These are phyloP conservation scores for Dissoconium aciculare DNA, from an alignment of 2,329 filamentous ascomycete genomes.

Conservation along the genomic window DNA sequence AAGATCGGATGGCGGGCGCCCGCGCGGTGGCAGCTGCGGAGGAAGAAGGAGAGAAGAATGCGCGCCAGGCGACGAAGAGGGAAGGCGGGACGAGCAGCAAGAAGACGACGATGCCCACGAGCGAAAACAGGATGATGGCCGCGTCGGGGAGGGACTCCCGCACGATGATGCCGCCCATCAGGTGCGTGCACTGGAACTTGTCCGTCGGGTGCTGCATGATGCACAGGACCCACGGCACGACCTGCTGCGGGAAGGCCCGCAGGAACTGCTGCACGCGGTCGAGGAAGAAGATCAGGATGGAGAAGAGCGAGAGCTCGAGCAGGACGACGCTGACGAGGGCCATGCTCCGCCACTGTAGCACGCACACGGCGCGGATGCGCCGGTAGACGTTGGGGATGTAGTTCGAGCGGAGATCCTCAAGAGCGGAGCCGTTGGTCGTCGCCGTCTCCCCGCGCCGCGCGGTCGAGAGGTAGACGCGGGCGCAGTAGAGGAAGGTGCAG, in stretches of 20 bases:
- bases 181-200: not conserved
- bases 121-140: not conserved
- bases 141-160: not conserved
- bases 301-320: not conserved
- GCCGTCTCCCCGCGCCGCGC: constrained; percentile 12
- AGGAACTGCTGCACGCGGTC: not conserved
- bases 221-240: not conserved
- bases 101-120: constrained; percentile 1
- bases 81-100: not conserved
- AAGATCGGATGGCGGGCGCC: too few species aligned
- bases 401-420: constrained; percentile 1
- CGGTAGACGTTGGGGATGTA: not conserved
- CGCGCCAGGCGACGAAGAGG: not conserved
- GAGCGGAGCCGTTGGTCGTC: not conserved
- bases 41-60: too few species aligned
- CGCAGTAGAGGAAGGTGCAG: constrained; percentile 24
- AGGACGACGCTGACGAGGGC: not conserved
- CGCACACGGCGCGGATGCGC: not conserved
- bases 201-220: not conserved
- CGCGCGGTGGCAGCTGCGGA: too few species aligned
- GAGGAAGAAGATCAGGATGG: not conserved
- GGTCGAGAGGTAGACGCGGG: constrained; percentile 22
- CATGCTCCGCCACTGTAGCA: not conserved
- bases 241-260: not conserved
- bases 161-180: not conserved